A percentile compares a stretch with the other conserved stretches of the same genome.
Conservation (phyloP, 495 filamentous ascomycete genomes). For the Tuber calosporum region DNA sequence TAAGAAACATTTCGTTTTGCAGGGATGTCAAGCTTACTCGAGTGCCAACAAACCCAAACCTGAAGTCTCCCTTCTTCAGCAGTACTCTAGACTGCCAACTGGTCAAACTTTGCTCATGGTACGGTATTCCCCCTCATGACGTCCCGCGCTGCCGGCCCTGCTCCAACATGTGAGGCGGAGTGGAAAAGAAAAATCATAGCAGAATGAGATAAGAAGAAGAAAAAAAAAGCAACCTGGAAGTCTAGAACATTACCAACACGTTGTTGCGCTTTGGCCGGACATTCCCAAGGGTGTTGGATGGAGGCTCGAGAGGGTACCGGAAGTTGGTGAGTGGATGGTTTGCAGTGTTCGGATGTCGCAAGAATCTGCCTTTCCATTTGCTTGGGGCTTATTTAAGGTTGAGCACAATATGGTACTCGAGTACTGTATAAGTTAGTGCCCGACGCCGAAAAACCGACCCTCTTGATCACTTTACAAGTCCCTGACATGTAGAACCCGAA, state of each 20-base stretch:
- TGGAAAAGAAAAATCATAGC: background rate
- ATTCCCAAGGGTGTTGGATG: background rate
- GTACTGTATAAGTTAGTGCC: no score
- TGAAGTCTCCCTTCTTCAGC: background rate
- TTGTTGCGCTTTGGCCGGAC: background rate
- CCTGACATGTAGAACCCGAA: no score
- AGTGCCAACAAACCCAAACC: background rate
- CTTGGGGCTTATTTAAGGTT: background rate
- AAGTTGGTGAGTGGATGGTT: background rate
- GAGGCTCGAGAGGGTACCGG: background rate
- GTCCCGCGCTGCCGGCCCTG: background rate
- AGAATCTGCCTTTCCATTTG: background rate
- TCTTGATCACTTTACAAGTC: no score
- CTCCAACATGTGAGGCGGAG: background rate
- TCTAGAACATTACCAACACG: background rate
- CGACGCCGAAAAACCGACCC: no score
- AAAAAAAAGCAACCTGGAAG: background rate
- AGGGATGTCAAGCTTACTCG: background rate
- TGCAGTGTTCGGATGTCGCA: background rate
- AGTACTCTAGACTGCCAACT: background rate
- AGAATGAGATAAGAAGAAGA: background rate
- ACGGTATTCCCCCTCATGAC: background rate
- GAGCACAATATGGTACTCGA: background rate
- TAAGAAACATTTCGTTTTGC: background rate
- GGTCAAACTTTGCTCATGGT: background rate